Evolutionary conservation across 805 yeast species (phyloP).

Genomic region (Cyberlindnera lachancei): DNA sequence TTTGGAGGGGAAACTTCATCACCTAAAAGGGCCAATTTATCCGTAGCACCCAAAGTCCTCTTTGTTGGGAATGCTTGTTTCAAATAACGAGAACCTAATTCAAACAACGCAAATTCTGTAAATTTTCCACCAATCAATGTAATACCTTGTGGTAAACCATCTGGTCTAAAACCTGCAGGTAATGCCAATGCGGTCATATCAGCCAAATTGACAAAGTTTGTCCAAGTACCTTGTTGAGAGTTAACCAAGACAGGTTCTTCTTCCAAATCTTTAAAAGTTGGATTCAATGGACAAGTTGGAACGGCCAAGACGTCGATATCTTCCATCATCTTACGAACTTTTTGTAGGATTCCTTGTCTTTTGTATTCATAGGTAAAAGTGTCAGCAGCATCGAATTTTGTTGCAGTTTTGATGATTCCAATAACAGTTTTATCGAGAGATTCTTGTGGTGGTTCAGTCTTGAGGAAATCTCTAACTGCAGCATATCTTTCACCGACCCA

Average conservation of each 20-base stretch:
- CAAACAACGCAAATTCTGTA: slow-evolving; percentile 83
- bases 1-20: slow-evolving; percentile 40
- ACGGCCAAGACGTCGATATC: slow-evolving; percentile 72
- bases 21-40: slow-evolving; percentile 20
- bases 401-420: slow-evolving; percentile 71
- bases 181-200: slow-evolving; percentile 88
- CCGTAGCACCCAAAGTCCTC: slow-evolving; percentile 53
- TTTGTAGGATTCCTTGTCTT: slow-evolving; percentile 71
- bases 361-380: slow-evolving; percentile 82
- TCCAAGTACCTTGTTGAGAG: slow-evolving; percentile 96
- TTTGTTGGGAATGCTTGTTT: slow-evolving; percentile 36
- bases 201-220: slow-evolving; percentile 91
- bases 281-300: slow-evolving; percentile 93
- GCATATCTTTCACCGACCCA: slow-evolving; percentile 96
- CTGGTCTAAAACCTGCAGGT: slow-evolving; percentile 83
- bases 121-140: slow-evolving; percentile 77
- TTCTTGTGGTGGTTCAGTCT: slow-evolving; percentile 58
- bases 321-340: slow-evolving; percentile 45
- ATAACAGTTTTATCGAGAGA: slow-evolving; percentile 81
- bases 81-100: slow-evolving; percentile 70
- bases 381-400: slow-evolving; percentile 70
- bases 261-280: slow-evolving; percentile 65
- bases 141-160: slow-evolving; percentile 87
- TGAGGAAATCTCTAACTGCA: slow-evolving; percentile 68
- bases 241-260: slow-evolving; percentile 77